Evolutionary conservation across 2,329 filamentous ascomycete genomes (phyloP).

Genomic region (Pseudogymnoascus sp.): DNA sequence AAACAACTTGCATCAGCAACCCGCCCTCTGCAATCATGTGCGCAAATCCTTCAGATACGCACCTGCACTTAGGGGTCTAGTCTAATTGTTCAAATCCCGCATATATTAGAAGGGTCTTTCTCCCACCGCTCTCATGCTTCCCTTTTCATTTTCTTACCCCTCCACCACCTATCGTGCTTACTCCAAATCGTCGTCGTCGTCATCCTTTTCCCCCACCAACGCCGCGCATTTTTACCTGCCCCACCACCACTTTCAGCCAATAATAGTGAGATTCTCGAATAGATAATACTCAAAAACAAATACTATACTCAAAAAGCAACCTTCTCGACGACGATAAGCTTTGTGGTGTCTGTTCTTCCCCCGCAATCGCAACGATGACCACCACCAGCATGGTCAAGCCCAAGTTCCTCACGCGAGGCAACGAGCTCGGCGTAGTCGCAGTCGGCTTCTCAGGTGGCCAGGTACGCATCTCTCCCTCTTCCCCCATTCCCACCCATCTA

Average conservation of each 20-base stretch:
- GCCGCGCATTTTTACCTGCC: neutral
- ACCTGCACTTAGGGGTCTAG: slow-evolving; percentile 8
- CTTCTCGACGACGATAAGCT: neutral
- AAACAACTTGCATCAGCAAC: neutral
- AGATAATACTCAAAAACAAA: neutral
- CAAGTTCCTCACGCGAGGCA: slow-evolving; percentile 71
- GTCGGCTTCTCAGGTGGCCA: slow-evolving; percentile 96
- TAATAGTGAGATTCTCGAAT: neutral
- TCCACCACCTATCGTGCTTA: neutral
- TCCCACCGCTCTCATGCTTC: neutral
- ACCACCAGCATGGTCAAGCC: slow-evolving; percentile 27
- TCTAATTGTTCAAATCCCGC: neutral
- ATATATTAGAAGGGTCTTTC: neutral
- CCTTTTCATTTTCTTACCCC: neutral
- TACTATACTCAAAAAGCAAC: neutral
- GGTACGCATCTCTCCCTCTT: slow-evolving; percentile 40
- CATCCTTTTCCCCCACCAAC: neutral
- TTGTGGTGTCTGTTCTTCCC: neutral
- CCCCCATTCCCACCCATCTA: slow-evolving; percentile 4
- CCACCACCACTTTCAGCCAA: neutral
- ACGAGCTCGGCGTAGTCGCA: slow-evolving; percentile 83
- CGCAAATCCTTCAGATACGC: neutral
- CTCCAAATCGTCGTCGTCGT: neutral
- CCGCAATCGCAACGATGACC: slow-evolving; percentile 20
- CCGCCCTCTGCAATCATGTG: neutral